Percentiles rank a stretch among this genome's conserved stretches.
phyloP scores from a whole-genome alignment of 2,329 filamentous ascomycete genomes.

The Drechslera avenae region DNA sequence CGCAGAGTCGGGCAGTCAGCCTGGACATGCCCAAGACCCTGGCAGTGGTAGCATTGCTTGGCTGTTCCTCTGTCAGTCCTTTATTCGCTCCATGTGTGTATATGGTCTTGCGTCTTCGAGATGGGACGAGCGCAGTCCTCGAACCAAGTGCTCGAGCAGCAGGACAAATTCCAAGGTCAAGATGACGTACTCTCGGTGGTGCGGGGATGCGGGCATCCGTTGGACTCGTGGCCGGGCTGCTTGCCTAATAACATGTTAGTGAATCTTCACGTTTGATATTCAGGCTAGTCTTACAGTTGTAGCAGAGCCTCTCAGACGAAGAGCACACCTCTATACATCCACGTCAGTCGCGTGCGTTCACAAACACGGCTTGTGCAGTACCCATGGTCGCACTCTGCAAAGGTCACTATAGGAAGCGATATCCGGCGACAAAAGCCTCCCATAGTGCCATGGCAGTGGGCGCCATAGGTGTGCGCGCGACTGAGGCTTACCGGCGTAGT shows the following conservation, averaged over 20 bases:
- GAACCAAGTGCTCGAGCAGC: background rate
- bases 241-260: conserved; percentile 62
- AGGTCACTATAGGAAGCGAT: conserved; percentile 9
- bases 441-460: conserved; percentile 27
- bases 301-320: conserved; percentile 96
- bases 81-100: background rate
- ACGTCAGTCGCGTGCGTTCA: conserved; percentile 29
- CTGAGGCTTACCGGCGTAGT: conserved; percentile 55
- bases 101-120: background rate
- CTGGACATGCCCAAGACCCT: conserved; percentile 97
- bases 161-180: background rate
- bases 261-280: conserved; percentile 10
- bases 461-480: conserved; percentile 17
- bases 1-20: conserved; percentile 97
- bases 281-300: conserved; percentile 77
- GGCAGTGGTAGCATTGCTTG: conserved; percentile 99
- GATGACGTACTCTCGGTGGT: conserved; percentile 79
- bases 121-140: background rate
- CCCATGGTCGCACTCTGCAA: conserved; percentile 28
- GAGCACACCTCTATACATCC: conserved; percentile 81
- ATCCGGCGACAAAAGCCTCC: conserved; percentile 21
- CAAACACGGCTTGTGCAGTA: conserved; percentile 8
- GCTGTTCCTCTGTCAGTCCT: conserved; percentile 56
- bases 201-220: conserved; percentile 92
- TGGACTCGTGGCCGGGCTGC: conserved; percentile 94